Conservation (phyloP, 2,329 filamentous ascomycete species). For the Cladosporium velox region DNA sequence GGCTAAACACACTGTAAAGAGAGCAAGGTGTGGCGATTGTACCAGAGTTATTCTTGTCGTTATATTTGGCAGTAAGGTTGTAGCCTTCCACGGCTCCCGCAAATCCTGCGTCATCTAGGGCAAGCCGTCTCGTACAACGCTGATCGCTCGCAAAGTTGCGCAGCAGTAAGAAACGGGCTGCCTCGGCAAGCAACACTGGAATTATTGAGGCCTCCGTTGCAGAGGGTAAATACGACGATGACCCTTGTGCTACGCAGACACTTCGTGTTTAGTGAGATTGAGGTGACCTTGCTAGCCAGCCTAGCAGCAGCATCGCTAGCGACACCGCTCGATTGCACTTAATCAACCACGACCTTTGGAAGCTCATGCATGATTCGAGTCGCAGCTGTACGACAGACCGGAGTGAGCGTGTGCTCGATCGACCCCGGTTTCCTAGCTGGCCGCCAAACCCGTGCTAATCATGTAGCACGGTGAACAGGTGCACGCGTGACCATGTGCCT, state of each 20-base stretch:
- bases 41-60: not conserved
- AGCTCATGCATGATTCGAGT: slow-evolving; percentile 7
- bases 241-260: not conserved
- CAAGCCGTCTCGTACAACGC: not conserved
- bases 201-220: not conserved
- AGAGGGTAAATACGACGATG: not conserved
- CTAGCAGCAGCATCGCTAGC: slow-evolving; percentile 7
- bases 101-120: not conserved
- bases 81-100: not conserved
- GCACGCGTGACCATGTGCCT: slow-evolving; percentile 3
- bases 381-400: not conserved
- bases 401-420: not conserved
- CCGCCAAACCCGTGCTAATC: not conserved
- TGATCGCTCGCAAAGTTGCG: not conserved
- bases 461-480: not conserved
- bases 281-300: not conserved
- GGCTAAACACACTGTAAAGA: not conserved
- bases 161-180: not conserved
- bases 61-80: slow-evolving; percentile 9
- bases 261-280: slow-evolving; percentile 2
- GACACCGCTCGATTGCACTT: not conserved
- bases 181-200: not conserved
- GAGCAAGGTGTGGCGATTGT: not conserved
- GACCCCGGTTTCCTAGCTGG: not conserved
- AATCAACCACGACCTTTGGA: not conserved